Percentiles rank a stretch among this genome's conserved stretches.
These are phyloP conservation scores for Adansonia madagascariensis DNA, from an alignment of 441 rosid species.

Conservation along the genomic window DNA sequence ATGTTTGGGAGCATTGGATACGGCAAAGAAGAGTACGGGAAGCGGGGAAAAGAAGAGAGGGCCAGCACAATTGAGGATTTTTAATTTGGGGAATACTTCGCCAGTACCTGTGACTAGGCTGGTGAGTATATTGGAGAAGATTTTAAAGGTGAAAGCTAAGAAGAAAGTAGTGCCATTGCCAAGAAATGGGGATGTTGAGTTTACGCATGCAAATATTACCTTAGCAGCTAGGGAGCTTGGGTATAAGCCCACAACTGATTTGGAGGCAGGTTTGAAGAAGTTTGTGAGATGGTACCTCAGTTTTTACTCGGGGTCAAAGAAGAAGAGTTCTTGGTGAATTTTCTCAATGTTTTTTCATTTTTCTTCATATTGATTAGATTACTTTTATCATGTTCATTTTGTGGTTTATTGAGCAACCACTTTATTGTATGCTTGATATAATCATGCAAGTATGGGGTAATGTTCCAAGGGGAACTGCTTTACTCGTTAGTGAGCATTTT, in stretches of 20 bases:
- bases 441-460: conserved; percentile 8
- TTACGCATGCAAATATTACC: conserved; percentile 74
- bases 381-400: background rate
- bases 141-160: conserved; percentile 70
- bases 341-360: background rate
- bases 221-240: conserved; percentile 64
- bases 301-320: conserved; percentile 52
- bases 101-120: conserved; percentile 70
- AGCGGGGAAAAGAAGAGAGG: conserved; percentile 77
- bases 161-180: conserved; percentile 64
- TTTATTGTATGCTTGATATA: conserved; percentile 18
- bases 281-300: conserved; percentile 71
- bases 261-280: conserved; percentile 73
- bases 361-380: conserved; percentile 15
- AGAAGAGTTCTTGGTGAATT: conserved; percentile 49
- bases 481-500: background rate
- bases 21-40: conserved; percentile 79
- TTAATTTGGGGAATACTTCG: conserved; percentile 77
- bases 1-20: conserved; percentile 73
- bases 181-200: conserved; percentile 77
- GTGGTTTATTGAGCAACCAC: conserved; percentile 8
- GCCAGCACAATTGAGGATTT: conserved; percentile 61
- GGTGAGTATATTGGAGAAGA: conserved; percentile 66
- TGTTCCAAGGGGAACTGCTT: conserved; percentile 5
- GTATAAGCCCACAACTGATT: conserved; percentile 63